These are phyloP conservation scores for Thermothelomyces thermophilus DNA, from an alignment of 2,329 filamentous ascomycete species.

Conservation along the genomic window DNA sequence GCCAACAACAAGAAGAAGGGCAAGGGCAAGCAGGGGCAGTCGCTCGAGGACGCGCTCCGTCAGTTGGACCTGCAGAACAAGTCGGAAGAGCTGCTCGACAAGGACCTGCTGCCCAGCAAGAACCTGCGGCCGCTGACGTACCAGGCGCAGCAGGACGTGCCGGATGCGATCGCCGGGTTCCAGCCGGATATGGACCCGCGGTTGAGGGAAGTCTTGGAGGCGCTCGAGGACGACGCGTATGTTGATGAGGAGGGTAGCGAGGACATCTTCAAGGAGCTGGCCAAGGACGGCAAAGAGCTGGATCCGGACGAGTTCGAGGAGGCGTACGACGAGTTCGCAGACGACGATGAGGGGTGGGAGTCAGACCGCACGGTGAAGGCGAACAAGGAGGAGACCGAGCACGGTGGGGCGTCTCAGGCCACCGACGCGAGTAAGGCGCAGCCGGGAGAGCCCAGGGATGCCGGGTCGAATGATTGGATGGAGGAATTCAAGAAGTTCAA, in stretches of 20 bases:
- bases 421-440: conserved; percentile 38
- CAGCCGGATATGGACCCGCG: conserved; percentile 97
- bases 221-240: conserved; percentile 90
- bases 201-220: conserved; percentile 83
- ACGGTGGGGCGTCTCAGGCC: conserved; percentile 42
- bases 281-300: conserved; percentile 44
- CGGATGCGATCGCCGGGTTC: conserved; percentile 86
- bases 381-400: conserved; percentile 45
- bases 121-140: conserved; percentile 73
- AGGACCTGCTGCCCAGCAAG: conserved; percentile 71
- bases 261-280: conserved; percentile 64
- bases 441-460: conserved; percentile 43
- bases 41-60: conserved; percentile 74
- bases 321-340: conserved; percentile 46
- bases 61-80: conserved; percentile 51
- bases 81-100: conserved; percentile 57
- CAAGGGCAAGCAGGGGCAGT: conserved; percentile 51
- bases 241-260: conserved; percentile 66
- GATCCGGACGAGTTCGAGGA: conserved; percentile 71
- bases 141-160: conserved; percentile 86
- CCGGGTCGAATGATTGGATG: conserved; percentile 75
- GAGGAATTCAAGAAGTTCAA: conserved; percentile 94
- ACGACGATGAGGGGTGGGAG: conserved; percentile 81
- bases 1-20: conserved; percentile 59
- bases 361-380: conserved; percentile 86